Percentiles rank a stretch among this genome's conserved stretches.
Evolutionary conservation across 2,329 filamentous ascomycete genomes (phyloP).

Genomic region (Curvularia sp.): DNA sequence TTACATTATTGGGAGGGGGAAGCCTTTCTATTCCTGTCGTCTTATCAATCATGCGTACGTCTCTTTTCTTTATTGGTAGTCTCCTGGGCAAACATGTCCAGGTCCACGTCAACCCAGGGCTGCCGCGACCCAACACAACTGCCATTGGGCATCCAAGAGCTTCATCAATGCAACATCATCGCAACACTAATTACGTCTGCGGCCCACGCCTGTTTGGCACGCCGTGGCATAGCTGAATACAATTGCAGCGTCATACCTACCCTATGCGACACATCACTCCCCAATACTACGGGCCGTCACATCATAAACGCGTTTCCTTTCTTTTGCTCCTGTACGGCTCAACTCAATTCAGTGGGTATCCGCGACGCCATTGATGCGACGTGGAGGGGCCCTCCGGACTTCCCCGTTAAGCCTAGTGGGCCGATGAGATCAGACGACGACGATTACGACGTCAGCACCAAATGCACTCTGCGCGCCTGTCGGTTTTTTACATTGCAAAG

Average conservation of each 20-base stretch:
- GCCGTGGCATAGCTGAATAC: constrained; percentile 8
- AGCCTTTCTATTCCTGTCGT: constrained; percentile 1
- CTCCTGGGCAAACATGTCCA: background rate
- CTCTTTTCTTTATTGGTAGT: background rate
- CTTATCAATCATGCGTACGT: background rate
- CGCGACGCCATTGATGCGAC: constrained; percentile 5
- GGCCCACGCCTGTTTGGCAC: constrained; percentile 7
- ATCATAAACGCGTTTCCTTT: constrained; percentile 4
- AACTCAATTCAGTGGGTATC: constrained; percentile 12
- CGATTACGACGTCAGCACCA: constrained; percentile 4
- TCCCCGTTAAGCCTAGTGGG: constrained; percentile 5
- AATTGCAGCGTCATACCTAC: constrained; percentile 8
- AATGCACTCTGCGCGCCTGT: constrained; percentile 1
- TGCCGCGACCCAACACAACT: constrained; percentile 9
- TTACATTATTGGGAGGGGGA: background rate
- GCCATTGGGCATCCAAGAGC: constrained; percentile 3
- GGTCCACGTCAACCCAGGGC: constrained; percentile 7
- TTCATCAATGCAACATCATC: background rate
- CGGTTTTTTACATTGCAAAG: constrained; percentile 12
- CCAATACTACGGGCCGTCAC: background rate
- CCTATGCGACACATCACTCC: background rate
- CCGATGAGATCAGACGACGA: constrained; percentile 4
- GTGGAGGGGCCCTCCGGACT: constrained; percentile 9
- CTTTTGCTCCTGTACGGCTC: constrained; percentile 5
- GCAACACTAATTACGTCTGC: constrained; percentile 5